A percentile compares a stretch with the other conserved stretches of the same genome.
These are phyloP conservation scores for Zhuliangozyma blackwelliae DNA, from an alignment of 1,139 yeast genomes.

Conservation along the genomic window DNA sequence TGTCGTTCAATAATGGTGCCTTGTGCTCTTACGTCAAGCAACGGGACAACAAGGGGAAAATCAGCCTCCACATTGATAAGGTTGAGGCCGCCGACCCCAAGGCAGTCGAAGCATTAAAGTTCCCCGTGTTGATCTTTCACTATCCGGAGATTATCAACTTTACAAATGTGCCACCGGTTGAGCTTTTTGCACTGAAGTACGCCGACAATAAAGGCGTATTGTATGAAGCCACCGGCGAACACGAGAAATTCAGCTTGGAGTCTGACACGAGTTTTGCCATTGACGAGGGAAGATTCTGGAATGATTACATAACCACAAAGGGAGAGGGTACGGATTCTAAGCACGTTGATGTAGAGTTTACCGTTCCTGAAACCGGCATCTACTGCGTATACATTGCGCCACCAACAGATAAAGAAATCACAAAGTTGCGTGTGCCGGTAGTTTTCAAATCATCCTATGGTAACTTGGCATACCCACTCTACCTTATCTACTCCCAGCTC, in stretches of 20 bases:
- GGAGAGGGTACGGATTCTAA: not conserved
- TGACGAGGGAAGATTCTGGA: slow-evolving; percentile 7
- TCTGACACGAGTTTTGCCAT: slow-evolving; percentile 3
- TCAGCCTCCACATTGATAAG: slow-evolving; percentile 3
- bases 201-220: slow-evolving; percentile 9
- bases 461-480: slow-evolving; percentile 18
- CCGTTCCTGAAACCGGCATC: slow-evolving; percentile 23
- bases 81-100: slow-evolving; percentile 1
- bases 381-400: slow-evolving; percentile 35
- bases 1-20: not conserved
- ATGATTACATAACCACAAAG: slow-evolving; percentile 7
- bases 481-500: slow-evolving; percentile 17
- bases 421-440: slow-evolving; percentile 16
- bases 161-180: slow-evolving; percentile 18
- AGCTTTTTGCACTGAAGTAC: slow-evolving; percentile 11
- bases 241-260: slow-evolving; percentile 7
- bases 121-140: slow-evolving; percentile 24
- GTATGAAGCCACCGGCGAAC: slow-evolving; percentile 8
- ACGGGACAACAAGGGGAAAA: not conserved
- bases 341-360: slow-evolving; percentile 9
- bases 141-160: slow-evolving; percentile 22
- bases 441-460: slow-evolving; percentile 25
- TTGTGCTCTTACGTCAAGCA: not conserved
- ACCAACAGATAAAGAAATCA: slow-evolving; percentile 12
- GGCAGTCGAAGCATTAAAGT: slow-evolving; percentile 5